A percentile compares a stretch with the other conserved stretches of the same genome.
Evolutionary conservation across 306 rosid species (phyloP).

Genomic region (Begonia masoniana): DNA sequence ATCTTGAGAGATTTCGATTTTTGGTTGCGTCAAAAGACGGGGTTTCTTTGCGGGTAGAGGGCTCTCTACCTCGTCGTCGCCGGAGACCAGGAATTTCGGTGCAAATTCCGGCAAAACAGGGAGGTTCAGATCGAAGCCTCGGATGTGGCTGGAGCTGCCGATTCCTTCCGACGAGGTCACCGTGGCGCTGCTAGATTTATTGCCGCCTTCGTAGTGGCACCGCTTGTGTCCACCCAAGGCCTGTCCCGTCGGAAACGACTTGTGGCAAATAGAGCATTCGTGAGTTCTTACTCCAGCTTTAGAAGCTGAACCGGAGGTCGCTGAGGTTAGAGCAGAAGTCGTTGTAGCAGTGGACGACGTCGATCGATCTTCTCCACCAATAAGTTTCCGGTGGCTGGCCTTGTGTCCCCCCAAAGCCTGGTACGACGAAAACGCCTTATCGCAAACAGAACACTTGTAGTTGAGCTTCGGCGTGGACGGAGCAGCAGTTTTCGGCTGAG

Average conservation of each 20-base stretch:
- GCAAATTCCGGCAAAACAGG: slow-evolving; percentile 68
- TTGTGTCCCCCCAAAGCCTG: slow-evolving; percentile 97
- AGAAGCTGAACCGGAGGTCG: neutral
- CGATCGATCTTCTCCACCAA: slow-evolving; percentile 1
- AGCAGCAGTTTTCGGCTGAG: slow-evolving; percentile 10
- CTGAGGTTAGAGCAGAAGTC: slow-evolving; percentile 9
- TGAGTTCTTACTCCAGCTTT: slow-evolving; percentile 29
- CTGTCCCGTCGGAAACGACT: slow-evolving; percentile 75
- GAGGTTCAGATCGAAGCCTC: slow-evolving; percentile 61
- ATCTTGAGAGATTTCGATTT: slow-evolving; percentile 3
- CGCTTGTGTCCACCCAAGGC: slow-evolving; percentile 97
- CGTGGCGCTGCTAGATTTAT: slow-evolving; percentile 11
- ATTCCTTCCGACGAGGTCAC: slow-evolving; percentile 42
- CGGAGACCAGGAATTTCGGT: slow-evolving; percentile 19
- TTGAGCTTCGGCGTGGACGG: slow-evolving; percentile 19
- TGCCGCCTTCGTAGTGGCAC: slow-evolving; percentile 80
- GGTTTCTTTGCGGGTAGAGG: slow-evolving; percentile 64
- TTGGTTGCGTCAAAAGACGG: slow-evolving; percentile 15
- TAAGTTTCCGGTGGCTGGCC: slow-evolving; percentile 77
- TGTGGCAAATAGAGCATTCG: slow-evolving; percentile 78
- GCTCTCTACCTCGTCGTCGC: slow-evolving; percentile 80
- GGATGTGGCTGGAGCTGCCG: slow-evolving; percentile 27
- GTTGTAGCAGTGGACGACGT: slow-evolving; percentile 13
- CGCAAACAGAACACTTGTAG: slow-evolving; percentile 57
- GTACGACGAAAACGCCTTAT: slow-evolving; percentile 62